These are phyloP conservation scores for Annulohypoxylon truncatum DNA, from an alignment of 2,329 filamentous ascomycete genomes.

Conservation along the genomic window DNA sequence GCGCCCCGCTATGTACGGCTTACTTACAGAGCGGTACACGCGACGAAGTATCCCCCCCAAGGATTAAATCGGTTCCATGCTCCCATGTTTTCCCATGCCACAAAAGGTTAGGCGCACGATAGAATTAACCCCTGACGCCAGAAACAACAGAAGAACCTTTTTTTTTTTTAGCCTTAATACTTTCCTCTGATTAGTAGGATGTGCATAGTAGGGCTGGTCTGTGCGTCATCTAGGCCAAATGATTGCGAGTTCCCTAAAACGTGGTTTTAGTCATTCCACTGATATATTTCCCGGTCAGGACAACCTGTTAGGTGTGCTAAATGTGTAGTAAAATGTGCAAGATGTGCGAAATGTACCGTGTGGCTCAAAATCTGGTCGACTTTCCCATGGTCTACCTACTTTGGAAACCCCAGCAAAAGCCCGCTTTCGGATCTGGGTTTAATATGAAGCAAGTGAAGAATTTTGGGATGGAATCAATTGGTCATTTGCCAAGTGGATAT, in stretches of 20 bases:
- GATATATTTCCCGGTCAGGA: slow-evolving; percentile 17
- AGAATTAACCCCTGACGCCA: slow-evolving; percentile 30
- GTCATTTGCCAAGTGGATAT: slow-evolving; percentile 33
- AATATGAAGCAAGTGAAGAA: slow-evolving; percentile 28
- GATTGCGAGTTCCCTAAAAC: slow-evolving; percentile 13
- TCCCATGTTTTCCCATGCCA: slow-evolving; percentile 18
- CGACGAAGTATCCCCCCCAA: slow-evolving; percentile 19
- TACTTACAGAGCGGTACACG: slow-evolving; percentile 32
- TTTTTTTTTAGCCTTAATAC: neutral
- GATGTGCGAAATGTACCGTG: neutral
- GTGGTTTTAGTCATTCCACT: slow-evolving; percentile 15
- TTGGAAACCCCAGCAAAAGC: slow-evolving; percentile 28
- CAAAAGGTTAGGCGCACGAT: slow-evolving; percentile 19
- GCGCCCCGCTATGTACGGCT: slow-evolving; percentile 36
- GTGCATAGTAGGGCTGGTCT: slow-evolving; percentile 10
- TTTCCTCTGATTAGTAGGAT: slow-evolving; percentile 14
- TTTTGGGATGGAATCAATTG: slow-evolving; percentile 39
- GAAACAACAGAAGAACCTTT: slow-evolving; percentile 19
- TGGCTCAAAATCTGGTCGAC: slow-evolving; percentile 11
- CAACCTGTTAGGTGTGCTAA: neutral
- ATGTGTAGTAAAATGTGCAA: neutral
- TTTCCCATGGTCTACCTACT: neutral
- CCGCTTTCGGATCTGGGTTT: slow-evolving; percentile 37
- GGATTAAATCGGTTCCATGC: slow-evolving; percentile 5
- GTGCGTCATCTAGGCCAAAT: slow-evolving; percentile 19